Conservation (phyloP, 768 basidiomycete genomes). For the Trametes meyenii region DNA sequence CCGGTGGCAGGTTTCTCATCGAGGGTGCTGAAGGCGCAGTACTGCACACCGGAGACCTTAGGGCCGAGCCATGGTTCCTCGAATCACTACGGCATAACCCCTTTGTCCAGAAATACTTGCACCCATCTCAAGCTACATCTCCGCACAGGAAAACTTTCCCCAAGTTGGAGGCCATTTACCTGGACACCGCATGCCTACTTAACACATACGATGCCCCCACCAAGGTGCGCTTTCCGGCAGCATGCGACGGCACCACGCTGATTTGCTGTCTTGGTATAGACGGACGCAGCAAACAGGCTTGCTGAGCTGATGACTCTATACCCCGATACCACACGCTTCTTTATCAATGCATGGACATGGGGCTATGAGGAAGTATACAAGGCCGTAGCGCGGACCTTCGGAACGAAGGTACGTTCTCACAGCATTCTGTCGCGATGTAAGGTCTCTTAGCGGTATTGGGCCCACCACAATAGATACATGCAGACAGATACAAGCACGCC, state of each 20-base stretch:
- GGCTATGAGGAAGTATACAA: slow-evolving; percentile 93
- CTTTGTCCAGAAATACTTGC: slow-evolving; percentile 71
- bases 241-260: background rate
- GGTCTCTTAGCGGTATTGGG: background rate
- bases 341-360: slow-evolving; percentile 94
- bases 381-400: slow-evolving; percentile 68
- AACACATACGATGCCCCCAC: slow-evolving; percentile 18
- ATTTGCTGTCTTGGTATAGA: slow-evolving; percentile 43
- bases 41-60: slow-evolving; percentile 92
- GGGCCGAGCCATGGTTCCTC: slow-evolving; percentile 84
- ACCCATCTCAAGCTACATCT: slow-evolving; percentile 23
- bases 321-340: slow-evolving; percentile 72
- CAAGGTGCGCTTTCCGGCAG: slow-evolving; percentile 11
- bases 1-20: slow-evolving; percentile 71
- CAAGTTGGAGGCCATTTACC: slow-evolving; percentile 31
- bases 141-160: background rate
- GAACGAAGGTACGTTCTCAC: slow-evolving; percentile 50
- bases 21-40: slow-evolving; percentile 70
- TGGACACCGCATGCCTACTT: slow-evolving; percentile 29
- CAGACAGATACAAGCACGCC: slow-evolving; percentile 84
- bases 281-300: slow-evolving; percentile 65
- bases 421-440: background rate
- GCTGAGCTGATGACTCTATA: slow-evolving; percentile 70
- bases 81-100: slow-evolving; percentile 69
- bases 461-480: slow-evolving; percentile 66